These are phyloP conservation scores for Talaromyces islandicus DNA, from an alignment of 2,329 filamentous ascomycete genomes.

Conservation along the genomic window DNA sequence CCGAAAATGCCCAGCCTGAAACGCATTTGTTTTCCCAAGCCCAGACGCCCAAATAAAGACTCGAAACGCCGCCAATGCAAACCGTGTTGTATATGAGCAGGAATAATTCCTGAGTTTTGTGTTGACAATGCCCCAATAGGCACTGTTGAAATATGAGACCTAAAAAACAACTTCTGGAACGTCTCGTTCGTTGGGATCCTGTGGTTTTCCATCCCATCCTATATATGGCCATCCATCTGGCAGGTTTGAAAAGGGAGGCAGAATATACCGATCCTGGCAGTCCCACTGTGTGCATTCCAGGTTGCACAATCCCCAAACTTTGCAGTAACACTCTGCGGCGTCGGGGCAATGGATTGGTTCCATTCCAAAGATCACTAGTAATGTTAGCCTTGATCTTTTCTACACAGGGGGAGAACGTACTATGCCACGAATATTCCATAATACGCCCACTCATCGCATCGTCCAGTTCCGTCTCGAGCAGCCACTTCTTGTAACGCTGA, in stretches of 20 bases:
- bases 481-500: conserved; percentile 43
- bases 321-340: conserved; percentile 60
- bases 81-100: not conserved
- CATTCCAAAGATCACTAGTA: conserved; percentile 53
- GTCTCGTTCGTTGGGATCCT: conserved; percentile 24
- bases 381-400: not conserved
- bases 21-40: not conserved
- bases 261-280: conserved; percentile 53
- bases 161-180: conserved; percentile 15
- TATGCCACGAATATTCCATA: conserved; percentile 57
- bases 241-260: conserved; percentile 53
- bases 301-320: conserved; percentile 58
- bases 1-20: not conserved
- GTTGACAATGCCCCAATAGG: not conserved
- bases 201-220: conserved; percentile 44
- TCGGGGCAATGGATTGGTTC: conserved; percentile 55
- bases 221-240: conserved; percentile 57
- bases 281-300: conserved; percentile 33
- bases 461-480: conserved; percentile 40
- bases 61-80: conserved; percentile 3
- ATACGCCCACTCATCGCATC: conserved; percentile 49
- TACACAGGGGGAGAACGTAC: conserved; percentile 22
- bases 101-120: not conserved
- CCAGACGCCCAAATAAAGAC: not conserved
- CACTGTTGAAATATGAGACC: not conserved